These are phyloP conservation scores for Limtongozyma cylindracea DNA, from an alignment of 805 yeast genomes.

Conservation along the genomic window DNA sequence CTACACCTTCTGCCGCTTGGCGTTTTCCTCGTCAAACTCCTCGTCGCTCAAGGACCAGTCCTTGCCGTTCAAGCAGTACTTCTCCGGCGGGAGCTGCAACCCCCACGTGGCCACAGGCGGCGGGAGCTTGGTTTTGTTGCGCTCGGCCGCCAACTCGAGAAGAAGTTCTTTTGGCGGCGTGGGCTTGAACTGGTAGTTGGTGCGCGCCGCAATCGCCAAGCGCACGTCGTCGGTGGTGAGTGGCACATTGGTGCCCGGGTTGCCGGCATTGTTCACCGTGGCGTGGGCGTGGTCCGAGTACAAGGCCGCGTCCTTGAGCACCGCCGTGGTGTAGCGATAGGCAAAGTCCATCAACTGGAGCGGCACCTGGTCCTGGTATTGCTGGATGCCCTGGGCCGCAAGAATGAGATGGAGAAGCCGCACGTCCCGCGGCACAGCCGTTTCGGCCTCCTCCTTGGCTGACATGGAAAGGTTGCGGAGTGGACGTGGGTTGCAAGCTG, in stretches of 20 bases:
- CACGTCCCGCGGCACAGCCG: constrained; percentile 63
- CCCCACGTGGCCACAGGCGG: constrained; percentile 85
- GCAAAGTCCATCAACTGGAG: constrained; percentile 95
- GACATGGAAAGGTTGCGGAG: too few relatives aligned
- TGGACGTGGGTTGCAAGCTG: too few relatives aligned
- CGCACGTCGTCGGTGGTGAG: constrained; percentile 78
- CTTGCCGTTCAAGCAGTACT: constrained; percentile 72
- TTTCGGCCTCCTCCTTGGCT: too few relatives aligned
- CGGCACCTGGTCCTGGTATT: constrained; percentile 91
- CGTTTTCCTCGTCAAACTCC: constrained; percentile 3
- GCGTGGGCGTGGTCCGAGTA: constrained; percentile 63
- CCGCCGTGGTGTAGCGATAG: constrained; percentile 61
- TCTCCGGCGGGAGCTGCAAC: constrained; percentile 87
- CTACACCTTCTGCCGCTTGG: constrained; percentile 1
- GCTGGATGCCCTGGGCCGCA: constrained; percentile 80
- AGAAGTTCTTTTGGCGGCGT: constrained; percentile 79
- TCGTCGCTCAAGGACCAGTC: constrained; percentile 29
- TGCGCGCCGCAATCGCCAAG: constrained; percentile 78
- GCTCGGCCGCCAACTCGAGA: constrained; percentile 75
- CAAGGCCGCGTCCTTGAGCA: constrained; percentile 69
- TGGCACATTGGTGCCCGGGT: constrained; percentile 15
- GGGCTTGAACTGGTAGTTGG: constrained; percentile 92
- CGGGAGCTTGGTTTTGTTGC: constrained; percentile 77
- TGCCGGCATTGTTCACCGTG: constrained; percentile 7
- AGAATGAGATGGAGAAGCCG: constrained; percentile 70